Base-by-base conservation (phyloP, 371 early-diverging fungal species). In the Mucor velutinosus region DNA sequence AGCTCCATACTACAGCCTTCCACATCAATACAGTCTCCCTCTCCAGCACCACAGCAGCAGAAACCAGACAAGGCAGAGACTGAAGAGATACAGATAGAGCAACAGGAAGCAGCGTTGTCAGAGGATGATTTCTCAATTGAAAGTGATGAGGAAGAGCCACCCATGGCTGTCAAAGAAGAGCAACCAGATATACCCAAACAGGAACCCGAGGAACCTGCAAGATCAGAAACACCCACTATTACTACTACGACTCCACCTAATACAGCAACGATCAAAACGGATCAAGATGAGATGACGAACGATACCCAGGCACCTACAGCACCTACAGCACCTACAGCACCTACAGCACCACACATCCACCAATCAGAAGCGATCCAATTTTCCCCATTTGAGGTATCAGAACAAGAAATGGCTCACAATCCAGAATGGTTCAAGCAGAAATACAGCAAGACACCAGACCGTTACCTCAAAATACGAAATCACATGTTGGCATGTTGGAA, bases 381-480 rank as follows among this genome's bases (percentile, higher is more conserved):
- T 65, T 72, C 78, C 53, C 61, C 67, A 64, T 58, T 66, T 45
- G 58, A 39, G 23, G 79, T 87, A 21, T 77, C 81, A 21, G 89
- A 87, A 37, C 82, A 84, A 33, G 95, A 95, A 76, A 83, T 77
- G 30, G 56, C 45, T 3, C 80, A 77, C 25, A 88, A 91, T 66
- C 78, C 89, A 7, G 94, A 94, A 85, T 95, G 92, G 80, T 95
- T 95, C 71, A 74, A 70, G 25, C 89, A 90, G 39, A 89, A 86
- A 64, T 75, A 85, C 17, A 82, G 84, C 61, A 96, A 95, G 67
- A 95, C 95, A n/a, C 94, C 95, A 0, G 93, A 92, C 60, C 87
- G 95, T 41, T 97, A 96, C 71, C 76, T 93, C 35, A 79, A 80
- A 59, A 95, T 97, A 43, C 83, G 97, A 17, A 95, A 95, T 78